Conservation (phyloP, 2,329 filamentous ascomycete genomes). For the Aspergillus neoniger region DNA sequence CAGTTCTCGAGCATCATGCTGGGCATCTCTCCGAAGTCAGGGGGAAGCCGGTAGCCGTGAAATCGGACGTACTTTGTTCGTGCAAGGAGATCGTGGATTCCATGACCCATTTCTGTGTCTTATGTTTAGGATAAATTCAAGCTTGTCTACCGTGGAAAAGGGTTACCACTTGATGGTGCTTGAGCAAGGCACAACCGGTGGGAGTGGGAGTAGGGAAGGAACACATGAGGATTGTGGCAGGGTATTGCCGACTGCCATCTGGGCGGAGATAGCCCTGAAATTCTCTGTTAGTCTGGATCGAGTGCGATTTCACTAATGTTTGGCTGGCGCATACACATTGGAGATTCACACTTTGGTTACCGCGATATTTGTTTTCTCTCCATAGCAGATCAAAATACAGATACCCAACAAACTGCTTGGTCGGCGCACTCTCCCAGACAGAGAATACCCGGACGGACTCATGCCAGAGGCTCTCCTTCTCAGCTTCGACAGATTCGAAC, state of each 20-base stretch:
- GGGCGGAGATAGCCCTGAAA: neutral
- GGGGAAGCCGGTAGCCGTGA: neutral
- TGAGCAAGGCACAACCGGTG: neutral
- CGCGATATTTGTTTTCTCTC: constrained; percentile 1
- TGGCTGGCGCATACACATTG: neutral
- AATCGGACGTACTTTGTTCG: neutral
- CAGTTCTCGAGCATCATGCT: constrained; percentile 1
- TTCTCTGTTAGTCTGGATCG: neutral
- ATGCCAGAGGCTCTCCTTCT: neutral
- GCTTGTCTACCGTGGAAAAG: neutral
- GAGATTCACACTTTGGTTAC: neutral
- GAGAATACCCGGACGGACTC: neutral
- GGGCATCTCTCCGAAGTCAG: neutral
- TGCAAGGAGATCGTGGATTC: neutral
- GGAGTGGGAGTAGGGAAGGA: neutral
- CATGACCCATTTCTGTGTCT: neutral
- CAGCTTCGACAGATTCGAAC: neutral
- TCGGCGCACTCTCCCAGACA: neutral
- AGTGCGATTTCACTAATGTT: fast-evolving
- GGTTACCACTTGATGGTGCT: neutral
- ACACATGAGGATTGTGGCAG: neutral
- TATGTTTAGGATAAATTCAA: too few species aligned
- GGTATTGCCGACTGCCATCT: neutral
- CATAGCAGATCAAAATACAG: neutral
- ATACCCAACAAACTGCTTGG: neutral